phyloP scores from a whole-genome alignment of 345 rosid genomes.

The Arabidopsis suecica region DNA sequence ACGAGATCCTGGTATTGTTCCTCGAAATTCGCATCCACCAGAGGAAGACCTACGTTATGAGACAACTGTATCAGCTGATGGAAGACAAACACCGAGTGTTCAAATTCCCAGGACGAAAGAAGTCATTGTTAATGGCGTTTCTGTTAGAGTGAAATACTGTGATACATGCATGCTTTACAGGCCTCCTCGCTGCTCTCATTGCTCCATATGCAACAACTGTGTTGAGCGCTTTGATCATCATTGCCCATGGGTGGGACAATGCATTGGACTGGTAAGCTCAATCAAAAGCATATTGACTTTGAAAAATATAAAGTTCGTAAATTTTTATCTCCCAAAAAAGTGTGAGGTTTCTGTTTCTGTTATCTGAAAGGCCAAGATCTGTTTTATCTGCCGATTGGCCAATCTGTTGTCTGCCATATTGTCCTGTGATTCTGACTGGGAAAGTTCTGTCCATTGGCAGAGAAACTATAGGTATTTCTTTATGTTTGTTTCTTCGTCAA shows the following conservation, averaged over 20 bases:
- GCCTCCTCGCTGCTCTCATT: conserved; percentile 97
- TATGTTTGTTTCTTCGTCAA: conserved; percentile 91
- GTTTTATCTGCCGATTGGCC: conserved; percentile 15
- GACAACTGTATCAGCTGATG: conserved; percentile 58
- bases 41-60: conserved; percentile 83
- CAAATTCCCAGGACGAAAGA: conserved; percentile 92
- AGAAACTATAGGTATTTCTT: conserved; percentile 97
- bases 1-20: conserved; percentile 93
- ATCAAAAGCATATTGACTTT: neutral
- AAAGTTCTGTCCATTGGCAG: conserved; percentile 55
- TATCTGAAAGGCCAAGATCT: conserved; percentile 23
- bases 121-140: conserved; percentile 76
- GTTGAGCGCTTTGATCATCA: conserved; percentile 99
- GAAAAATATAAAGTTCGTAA: neutral
- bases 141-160: conserved; percentile 89
- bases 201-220: conserved; percentile 55
- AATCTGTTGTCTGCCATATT: conserved; percentile 4
- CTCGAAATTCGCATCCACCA: conserved; percentile 93
- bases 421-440: conserved; percentile 23
- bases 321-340: neutral
- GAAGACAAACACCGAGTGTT: conserved; percentile 88
- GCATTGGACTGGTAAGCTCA: conserved; percentile 89
- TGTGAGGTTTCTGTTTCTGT: neutral
- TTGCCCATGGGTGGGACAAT: conserved; percentile 99
- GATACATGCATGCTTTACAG: conserved; percentile 98